These are phyloP conservation scores for Melanogaster broomeanus DNA, from an alignment of 768 basidiomycete genomes.

Conservation along the genomic window DNA sequence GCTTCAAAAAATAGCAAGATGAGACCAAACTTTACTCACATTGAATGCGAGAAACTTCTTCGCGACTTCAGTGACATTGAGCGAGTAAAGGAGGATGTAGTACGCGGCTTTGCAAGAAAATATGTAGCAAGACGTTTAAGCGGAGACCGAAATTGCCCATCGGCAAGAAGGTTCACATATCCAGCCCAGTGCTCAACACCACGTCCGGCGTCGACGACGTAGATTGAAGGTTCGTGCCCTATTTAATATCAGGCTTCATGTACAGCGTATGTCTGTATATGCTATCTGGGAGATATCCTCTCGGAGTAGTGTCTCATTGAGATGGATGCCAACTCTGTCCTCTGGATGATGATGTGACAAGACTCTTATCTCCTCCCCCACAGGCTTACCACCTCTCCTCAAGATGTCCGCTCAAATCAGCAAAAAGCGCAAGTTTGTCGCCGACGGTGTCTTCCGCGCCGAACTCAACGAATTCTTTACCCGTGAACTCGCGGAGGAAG, in stretches of 20 bases:
- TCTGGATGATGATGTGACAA: conserved; percentile 25
- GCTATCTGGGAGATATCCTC: not conserved
- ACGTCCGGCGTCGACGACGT: conserved; percentile 19
- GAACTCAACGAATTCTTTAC: conserved; percentile 99
- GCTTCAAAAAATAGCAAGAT: conserved; percentile 1
- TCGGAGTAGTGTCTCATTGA: not conserved
- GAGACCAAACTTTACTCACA: conserved; percentile 15
- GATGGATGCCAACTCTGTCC: conserved; percentile 20
- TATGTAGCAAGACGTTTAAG: not conserved
- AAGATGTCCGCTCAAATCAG: conserved; percentile 88
- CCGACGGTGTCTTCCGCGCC: conserved; percentile 98
- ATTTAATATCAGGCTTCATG: not conserved
- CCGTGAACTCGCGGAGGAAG: conserved; percentile 97
- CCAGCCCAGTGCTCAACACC: conserved; percentile 12
- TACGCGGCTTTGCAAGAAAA: not conserved
- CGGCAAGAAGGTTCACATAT: no score
- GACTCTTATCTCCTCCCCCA: conserved; percentile 23
- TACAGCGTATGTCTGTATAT: not conserved
- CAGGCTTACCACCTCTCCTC: conserved; percentile 19
- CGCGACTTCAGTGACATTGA: not conserved
- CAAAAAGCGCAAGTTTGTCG: conserved; percentile 99
- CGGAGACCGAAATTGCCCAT: no score
- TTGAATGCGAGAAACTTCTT: not conserved
- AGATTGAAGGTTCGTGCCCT: conserved; percentile 27
- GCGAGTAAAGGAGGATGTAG: not conserved